Evolutionary conservation across 495 filamentous ascomycete species (phyloP).

Genomic region (Aspergillus campestris): DNA sequence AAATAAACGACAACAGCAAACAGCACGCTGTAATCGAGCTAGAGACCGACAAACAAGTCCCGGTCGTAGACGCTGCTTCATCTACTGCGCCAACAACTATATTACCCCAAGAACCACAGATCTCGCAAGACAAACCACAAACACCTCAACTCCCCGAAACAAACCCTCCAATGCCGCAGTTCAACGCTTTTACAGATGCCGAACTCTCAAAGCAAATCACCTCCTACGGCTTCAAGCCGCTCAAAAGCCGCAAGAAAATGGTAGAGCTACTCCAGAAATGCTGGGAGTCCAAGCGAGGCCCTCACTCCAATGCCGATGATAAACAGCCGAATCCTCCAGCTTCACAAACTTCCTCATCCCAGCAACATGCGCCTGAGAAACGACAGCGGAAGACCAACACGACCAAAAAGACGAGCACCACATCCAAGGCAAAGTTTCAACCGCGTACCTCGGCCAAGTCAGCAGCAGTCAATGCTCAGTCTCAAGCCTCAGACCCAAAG

Average conservation of each 20-base stretch:
- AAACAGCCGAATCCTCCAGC: not conserved
- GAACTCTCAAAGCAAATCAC: slow-evolving; percentile 55
- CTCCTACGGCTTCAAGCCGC: slow-evolving; percentile 65
- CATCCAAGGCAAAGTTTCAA: slow-evolving; percentile 7
- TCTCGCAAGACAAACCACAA: too few species aligned
- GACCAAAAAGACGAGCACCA: slow-evolving; percentile 3
- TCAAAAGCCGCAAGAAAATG: slow-evolving; percentile 63
- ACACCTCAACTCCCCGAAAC: slow-evolving; percentile 1
- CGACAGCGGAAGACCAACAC: not conserved
- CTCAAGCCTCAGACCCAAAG: not conserved
- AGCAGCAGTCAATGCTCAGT: not conserved
- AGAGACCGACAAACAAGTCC: too few species aligned
- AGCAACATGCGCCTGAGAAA: slow-evolving; percentile 2
- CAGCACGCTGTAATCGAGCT: too few species aligned
- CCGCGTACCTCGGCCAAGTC: not conserved
- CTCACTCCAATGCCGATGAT: not conserved
- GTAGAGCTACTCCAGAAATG: slow-evolving; percentile 64
- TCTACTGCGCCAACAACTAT: too few species aligned
- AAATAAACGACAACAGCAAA: too few species aligned
- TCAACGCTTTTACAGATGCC: slow-evolving; percentile 51
- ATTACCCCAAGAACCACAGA: too few species aligned
- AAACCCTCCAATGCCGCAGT: slow-evolving; percentile 47
- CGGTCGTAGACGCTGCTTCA: too few species aligned
- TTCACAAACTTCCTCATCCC: not conserved
- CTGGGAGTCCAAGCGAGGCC: slow-evolving; percentile 49